Evolutionary conservation across 176 grass and related monocot species (phyloP).

Genomic region (Coix lacrymajobi): DNA sequence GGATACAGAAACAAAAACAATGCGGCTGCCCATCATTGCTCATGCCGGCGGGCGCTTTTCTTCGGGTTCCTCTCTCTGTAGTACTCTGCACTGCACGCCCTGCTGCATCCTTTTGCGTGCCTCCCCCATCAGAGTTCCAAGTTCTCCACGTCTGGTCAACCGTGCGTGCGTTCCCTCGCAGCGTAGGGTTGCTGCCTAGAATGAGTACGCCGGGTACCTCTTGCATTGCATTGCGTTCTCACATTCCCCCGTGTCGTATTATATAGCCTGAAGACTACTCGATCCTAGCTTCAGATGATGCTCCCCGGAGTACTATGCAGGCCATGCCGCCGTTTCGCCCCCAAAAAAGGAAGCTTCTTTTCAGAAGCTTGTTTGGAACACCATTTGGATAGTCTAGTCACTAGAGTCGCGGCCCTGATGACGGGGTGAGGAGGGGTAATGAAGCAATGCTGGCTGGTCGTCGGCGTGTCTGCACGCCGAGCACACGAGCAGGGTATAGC

Average conservation of each 20-base stretch:
- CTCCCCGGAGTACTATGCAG: too few relatives aligned
- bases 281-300: background rate
- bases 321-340: background rate
- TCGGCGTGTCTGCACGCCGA: background rate
- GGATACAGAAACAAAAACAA: background rate
- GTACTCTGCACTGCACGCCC: background rate
- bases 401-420: background rate
- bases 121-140: background rate
- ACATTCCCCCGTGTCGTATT: background rate
- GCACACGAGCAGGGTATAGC: background rate
- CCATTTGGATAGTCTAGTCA: background rate
- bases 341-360: slow-evolving; percentile 29
- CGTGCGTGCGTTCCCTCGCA: background rate
- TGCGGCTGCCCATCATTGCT: slow-evolving; percentile 23
- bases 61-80: background rate
- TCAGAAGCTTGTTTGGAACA: slow-evolving; percentile 1
- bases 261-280: background rate
- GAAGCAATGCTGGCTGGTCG: background rate
- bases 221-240: background rate
- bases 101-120: slow-evolving; percentile 24
- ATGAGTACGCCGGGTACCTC: too few relatives aligned
- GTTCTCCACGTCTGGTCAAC: background rate
- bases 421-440: background rate
- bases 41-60: background rate
- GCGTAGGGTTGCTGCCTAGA: background rate